A percentile compares a stretch with the other conserved stretches of the same genome.
These are phyloP conservation scores for Botrytis deweyae DNA, from an alignment of 2,329 filamentous ascomycete genomes.

Conservation along the genomic window DNA sequence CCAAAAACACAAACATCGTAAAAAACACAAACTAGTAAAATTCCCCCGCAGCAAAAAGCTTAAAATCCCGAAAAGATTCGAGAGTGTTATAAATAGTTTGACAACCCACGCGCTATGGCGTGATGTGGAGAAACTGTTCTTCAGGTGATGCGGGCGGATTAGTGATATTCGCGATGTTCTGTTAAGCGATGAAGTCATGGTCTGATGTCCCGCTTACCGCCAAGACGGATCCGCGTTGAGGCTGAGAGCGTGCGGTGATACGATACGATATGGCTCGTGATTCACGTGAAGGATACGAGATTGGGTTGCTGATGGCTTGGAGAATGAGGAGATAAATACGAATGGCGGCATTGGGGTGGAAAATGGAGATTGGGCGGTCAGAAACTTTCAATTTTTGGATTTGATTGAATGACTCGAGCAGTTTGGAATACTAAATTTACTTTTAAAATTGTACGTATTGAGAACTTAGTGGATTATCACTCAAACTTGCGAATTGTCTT, in stretches of 20 bases:
- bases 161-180: not conserved
- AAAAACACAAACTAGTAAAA: not conserved
- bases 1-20: not conserved
- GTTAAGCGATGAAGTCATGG: not conserved
- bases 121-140: not conserved
- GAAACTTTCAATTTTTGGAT: not conserved
- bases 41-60: not conserved
- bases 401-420: not conserved
- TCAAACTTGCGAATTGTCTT: not conserved
- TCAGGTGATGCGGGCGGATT: not conserved
- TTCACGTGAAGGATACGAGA: not conserved
- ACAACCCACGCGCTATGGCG: not conserved
- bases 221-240: constrained; percentile 8
- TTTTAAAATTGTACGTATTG: not conserved
- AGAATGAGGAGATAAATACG: constrained; percentile 1
- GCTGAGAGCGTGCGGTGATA: constrained; percentile 8
- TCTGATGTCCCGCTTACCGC: constrained; percentile 15
- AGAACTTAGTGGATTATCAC: not conserved
- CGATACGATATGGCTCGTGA: not conserved
- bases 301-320: constrained; percentile 1
- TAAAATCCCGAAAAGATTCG: not conserved
- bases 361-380: not conserved
- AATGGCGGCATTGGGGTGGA: not conserved
- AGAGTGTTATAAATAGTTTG: not conserved
- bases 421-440: not conserved